A percentile compares a stretch with the other conserved stretches of the same genome.
These are phyloP conservation scores for Haplosporangium gracile DNA, from an alignment of 192 early-diverging fungal genomes.

Conservation along the genomic window DNA sequence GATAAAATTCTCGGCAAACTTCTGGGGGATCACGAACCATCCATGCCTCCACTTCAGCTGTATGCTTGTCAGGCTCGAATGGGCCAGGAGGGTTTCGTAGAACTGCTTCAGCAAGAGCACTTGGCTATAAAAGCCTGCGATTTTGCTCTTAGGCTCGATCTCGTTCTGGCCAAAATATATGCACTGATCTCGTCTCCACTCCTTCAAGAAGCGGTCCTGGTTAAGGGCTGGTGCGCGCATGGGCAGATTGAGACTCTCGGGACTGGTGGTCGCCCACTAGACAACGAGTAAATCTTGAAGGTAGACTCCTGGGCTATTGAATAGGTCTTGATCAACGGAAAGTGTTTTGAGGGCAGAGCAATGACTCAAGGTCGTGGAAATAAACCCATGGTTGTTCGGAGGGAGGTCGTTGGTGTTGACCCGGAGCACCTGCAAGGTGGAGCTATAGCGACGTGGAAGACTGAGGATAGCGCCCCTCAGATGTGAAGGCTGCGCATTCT, in stretches of 20 bases:
- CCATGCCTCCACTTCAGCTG: not conserved
- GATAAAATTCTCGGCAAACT: not conserved
- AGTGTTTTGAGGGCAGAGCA: not conserved
- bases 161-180: not conserved
- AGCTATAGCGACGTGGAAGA: not conserved
- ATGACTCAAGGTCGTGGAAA: not conserved
- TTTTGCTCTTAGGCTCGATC: not conserved
- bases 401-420: not conserved
- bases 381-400: not conserved
- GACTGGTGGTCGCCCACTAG: not conserved
- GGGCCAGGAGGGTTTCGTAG: not conserved
- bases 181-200: not conserved
- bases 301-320: not conserved
- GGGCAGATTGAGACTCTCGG: not conserved
- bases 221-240: not conserved
- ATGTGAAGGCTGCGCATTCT: not conserved
- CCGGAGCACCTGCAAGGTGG: not conserved
- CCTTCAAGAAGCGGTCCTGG: not conserved
- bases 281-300: not conserved
- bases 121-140: not conserved
- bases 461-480: not conserved
- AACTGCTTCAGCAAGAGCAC: not conserved
- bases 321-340: not conserved
- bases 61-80: not conserved
- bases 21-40: not conserved